Evolutionary conservation across 192 early-diverging fungal genomes (phyloP), one percentile per base, ranked within the genome.

Genomic region (Nowakowskiella sp.): DNA sequence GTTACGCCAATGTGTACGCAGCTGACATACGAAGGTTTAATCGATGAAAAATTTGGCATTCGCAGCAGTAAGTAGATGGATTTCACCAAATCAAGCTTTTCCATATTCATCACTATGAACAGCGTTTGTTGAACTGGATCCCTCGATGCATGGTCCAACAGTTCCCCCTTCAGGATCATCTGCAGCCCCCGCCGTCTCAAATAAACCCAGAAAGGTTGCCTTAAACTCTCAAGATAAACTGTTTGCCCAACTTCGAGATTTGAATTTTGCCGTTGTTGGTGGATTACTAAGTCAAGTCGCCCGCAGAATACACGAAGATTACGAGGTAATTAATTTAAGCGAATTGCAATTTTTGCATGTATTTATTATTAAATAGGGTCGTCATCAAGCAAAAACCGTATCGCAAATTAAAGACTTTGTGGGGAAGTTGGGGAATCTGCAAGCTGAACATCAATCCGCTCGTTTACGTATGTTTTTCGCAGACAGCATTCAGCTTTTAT

Each of bases 11-110:
- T 99, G 28, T 86, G 91, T 57, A 99, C 92, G 0, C 91, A 94
- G 63, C 72, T 97, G 51, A 97, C 95, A 0, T 99, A 97, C 65
- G 89, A 97, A 69, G 95, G 95, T 2, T 71, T 99, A 21, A 83
- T 99, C 53, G 93, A 95, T 66, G 95, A 98, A 64, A 75, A 87
- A 6, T 92, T 87, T 57, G 85, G 86, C 4, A 93, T 98, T 31
- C 64, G 68, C 25, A 71, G 67, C 57, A 68, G 86, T 87, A 76
- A 58, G 77, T 66, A 6, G 1, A 0, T 4, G 25, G 30, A 2
- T 49, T 23, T 50, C 43, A 2, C 6, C 21, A 28, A 36, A 16
- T 6, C 43, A 61, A 43, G 23, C n/a, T n/a, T n/a, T n/a, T n/a
- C n/a, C n/a, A n/a, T n/a, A n/a, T n/a, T n/a, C n/a, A n/a, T n/a